Evolutionary conservation across 148 eudicot genomes (phyloP).

Genomic region (Rhododendron kiyosumense): DNA sequence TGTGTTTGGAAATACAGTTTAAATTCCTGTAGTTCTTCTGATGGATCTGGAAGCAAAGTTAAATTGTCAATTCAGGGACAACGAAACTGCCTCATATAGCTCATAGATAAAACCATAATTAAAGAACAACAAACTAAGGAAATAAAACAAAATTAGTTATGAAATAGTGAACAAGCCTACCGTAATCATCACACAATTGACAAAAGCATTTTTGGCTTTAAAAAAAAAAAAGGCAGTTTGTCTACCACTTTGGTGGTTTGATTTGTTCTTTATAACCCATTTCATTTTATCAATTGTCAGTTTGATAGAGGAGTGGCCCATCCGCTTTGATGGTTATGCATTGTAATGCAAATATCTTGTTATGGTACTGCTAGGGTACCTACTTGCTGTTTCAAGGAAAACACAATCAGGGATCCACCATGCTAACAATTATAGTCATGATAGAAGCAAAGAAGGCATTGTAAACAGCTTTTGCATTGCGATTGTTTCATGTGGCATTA

Average conservation of each 20-base stretch:
- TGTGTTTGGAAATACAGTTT: conserved; percentile 43
- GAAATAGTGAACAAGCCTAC: neutral
- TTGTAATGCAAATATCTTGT: neutral
- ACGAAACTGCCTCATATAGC: neutral
- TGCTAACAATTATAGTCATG: neutral
- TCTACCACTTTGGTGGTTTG: neutral
- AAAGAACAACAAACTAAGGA: neutral
- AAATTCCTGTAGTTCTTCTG: conserved; percentile 35
- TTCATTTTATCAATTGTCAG: neutral
- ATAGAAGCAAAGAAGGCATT: neutral
- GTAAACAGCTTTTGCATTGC: neutral
- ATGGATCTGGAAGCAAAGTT: conserved; percentile 41
- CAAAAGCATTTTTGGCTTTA: neutral
- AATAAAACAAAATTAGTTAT: no score
- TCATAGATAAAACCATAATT: neutral
- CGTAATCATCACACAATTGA: neutral
- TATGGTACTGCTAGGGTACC: neutral
- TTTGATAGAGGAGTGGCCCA: neutral
- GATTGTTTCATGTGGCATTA: neutral
- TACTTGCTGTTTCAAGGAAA: neutral
- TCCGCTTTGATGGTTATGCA: neutral
- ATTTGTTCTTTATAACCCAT: neutral
- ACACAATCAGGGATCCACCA: neutral
- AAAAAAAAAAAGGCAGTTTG: neutral
- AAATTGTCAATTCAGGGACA: conserved; percentile 4